A percentile compares a stretch with the other conserved stretches of the same genome.
Conservation (phyloP, 2,329 filamentous ascomycete species). For the Aspergillus pseudoterreus region DNA sequence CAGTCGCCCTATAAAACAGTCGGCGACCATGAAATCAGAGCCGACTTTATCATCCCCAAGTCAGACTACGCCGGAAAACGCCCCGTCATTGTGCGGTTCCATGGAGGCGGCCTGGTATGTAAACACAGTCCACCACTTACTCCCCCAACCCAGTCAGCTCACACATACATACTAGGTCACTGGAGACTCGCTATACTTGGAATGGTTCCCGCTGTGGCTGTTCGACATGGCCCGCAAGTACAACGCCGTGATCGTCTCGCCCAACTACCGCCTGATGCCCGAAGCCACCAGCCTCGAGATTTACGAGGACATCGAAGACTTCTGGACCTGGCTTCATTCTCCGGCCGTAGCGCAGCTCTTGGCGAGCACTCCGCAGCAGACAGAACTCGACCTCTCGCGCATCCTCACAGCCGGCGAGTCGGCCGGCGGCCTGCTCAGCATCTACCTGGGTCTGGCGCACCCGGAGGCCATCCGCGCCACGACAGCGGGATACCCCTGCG, state of each 20-base stretch:
- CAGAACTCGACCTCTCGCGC: slow-evolving; percentile 21
- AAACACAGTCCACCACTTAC: not conserved
- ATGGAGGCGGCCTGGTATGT: slow-evolving; percentile 43
- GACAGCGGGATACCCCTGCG: slow-evolving; percentile 30
- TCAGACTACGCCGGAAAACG: slow-evolving; percentile 29
- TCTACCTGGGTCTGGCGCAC: slow-evolving; percentile 24
- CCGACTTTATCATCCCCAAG: slow-evolving; percentile 39
- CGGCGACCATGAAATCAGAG: slow-evolving; percentile 31
- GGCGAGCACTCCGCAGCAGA: slow-evolving; percentile 6
- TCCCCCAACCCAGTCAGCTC: too few relatives aligned
- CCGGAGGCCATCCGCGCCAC: slow-evolving; percentile 27
- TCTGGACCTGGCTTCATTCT: slow-evolving; percentile 46
- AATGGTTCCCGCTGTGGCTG: slow-evolving; percentile 32
- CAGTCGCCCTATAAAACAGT: slow-evolving; percentile 42
- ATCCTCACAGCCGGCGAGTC: slow-evolving; percentile 27
- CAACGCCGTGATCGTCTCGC: slow-evolving; percentile 44
- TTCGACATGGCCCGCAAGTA: slow-evolving; percentile 38
- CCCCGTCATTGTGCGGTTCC: slow-evolving; percentile 42
- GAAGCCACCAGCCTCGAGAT: slow-evolving; percentile 47
- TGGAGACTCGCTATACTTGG: slow-evolving; percentile 23
- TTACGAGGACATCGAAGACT: slow-evolving; percentile 45
- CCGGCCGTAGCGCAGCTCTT: slow-evolving; percentile 11
- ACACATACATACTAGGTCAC: slow-evolving; percentile 19
- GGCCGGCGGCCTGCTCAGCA: slow-evolving; percentile 28
- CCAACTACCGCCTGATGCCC: slow-evolving; percentile 52